A percentile compares a stretch with the other conserved stretches of the same genome.
phyloP scores from a whole-genome alignment of 352 stramenopile species.

The Phytophthora cajani region DNA sequence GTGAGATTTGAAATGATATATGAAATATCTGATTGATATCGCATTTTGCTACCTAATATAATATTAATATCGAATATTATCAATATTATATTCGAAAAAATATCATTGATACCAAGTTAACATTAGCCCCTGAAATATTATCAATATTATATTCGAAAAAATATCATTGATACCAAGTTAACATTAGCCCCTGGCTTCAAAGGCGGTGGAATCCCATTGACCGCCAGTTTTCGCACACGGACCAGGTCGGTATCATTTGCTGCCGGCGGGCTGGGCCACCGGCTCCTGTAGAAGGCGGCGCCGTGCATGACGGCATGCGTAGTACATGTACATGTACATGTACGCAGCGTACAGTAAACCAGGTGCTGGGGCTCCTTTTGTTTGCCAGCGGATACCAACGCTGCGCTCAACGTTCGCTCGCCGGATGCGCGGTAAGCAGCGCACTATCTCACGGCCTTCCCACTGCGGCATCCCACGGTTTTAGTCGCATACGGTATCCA shows the following conservation, averaged over 20 bases:
- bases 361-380: background rate
- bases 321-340: background rate
- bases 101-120: no score
- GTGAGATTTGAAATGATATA: no score
- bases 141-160: no score
- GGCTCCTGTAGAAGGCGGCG: background rate
- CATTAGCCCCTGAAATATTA: no score
- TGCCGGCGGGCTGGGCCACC: no score
- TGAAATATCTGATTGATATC: no score
- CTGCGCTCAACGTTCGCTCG: background rate
- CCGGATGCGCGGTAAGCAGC: background rate
- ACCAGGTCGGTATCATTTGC: background rate
- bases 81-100: no score
- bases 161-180: no score
- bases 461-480: background rate
- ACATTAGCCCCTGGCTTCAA: no score
- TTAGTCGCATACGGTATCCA: background rate
- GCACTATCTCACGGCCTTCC: conserved; percentile 1
- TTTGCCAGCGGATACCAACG: background rate
- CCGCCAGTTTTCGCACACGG: background rate
- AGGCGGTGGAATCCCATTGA: background rate
- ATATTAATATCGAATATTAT: no score
- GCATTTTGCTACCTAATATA: no score
- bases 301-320: background rate
- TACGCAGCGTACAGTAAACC: background rate